Evolutionary conservation across 2,329 filamentous ascomycete species (phyloP), one percentile per base, ranked within the genome.

Genomic region (Pseudocercospora crystallina): DNA sequence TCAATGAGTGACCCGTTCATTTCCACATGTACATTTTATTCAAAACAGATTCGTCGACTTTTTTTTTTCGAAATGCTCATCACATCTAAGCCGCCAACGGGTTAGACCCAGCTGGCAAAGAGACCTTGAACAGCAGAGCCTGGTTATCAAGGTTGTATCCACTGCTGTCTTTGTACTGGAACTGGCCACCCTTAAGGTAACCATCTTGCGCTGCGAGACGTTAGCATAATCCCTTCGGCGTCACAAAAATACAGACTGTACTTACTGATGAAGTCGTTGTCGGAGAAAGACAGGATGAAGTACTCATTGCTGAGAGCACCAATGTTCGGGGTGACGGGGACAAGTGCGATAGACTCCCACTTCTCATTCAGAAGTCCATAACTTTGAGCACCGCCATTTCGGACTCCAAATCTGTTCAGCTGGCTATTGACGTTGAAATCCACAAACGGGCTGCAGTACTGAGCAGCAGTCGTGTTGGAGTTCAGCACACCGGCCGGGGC

Each of bases 221-320:
- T 26, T 26, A 26, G 20, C 20, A 26, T 7, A 26, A 26, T 26
- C 20, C 20, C 7, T 26, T 26, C 20, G 7, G 20, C 20, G 20
- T 26, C 20, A 26, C 20, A 26, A 26, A 7, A 26, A 7, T 26
- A 26, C 7, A 3, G 20, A 26, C 4, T 26, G 20, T 26, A 26
- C 20, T 26, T 26, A 0, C 85, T 89, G 49, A 89, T 83, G 60
- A 89, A 89, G 66, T 90, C 86, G 63, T 90, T 87, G 61, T 89
- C 86, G 49, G 80, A 86, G 42, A 87, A 69, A 10, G 78, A 81
- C 54, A 90, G 80, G 31, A 90, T 65, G 62, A 83, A 88, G 67
- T 82, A 89, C 69, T 87, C 81, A 20, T 80, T 78, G 49, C 80
- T 74, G 15, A 68, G 65, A 34, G 70, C 66, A 2, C 54, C 48